Evolutionary conservation across 768 basidiomycete species (phyloP).

Genomic region (Polyporus arcularius): DNA sequence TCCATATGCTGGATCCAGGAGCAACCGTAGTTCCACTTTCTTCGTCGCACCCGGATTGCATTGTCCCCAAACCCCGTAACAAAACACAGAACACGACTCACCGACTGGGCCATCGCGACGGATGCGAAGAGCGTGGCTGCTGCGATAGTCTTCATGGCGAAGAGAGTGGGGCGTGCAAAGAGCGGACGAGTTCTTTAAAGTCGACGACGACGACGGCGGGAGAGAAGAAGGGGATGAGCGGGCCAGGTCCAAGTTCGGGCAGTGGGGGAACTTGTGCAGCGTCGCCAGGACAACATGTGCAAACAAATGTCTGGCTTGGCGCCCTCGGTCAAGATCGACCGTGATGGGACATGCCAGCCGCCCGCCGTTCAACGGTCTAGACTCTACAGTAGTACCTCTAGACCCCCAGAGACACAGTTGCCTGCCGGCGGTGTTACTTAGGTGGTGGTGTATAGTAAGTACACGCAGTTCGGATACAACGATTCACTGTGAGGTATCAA

Average conservation of each 20-base stretch:
- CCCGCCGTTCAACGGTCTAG: not conserved
- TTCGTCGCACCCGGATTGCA: too few species aligned
- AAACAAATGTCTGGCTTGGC: slow-evolving; percentile 16
- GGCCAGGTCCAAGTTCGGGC: not conserved
- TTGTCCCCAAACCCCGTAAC: not conserved
- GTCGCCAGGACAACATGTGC: slow-evolving; percentile 23
- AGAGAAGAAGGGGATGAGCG: slow-evolving; percentile 11
- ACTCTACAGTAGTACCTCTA: too few species aligned
- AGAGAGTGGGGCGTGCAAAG: slow-evolving; percentile 28
- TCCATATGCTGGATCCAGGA: too few species aligned
- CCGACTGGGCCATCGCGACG: slow-evolving; percentile 47
- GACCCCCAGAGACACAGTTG: not conserved
- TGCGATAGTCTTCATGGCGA: slow-evolving; percentile 55
- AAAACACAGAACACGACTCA: slow-evolving; percentile 23
- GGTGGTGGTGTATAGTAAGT: too few species aligned
- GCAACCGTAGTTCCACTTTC: too few species aligned
- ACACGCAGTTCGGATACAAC: too few species aligned
- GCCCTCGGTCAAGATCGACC: not conserved
- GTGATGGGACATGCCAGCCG: not conserved
- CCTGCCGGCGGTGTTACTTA: too few species aligned
- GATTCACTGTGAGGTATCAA: too few species aligned
- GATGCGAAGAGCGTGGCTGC: slow-evolving; percentile 53
- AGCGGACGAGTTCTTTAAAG: slow-evolving; percentile 40
- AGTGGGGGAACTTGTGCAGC: slow-evolving; percentile 10
- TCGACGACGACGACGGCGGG: slow-evolving; percentile 38